Conservation (phyloP, 176 grass and related monocot genomes). For the Triticum timopheevii region DNA sequence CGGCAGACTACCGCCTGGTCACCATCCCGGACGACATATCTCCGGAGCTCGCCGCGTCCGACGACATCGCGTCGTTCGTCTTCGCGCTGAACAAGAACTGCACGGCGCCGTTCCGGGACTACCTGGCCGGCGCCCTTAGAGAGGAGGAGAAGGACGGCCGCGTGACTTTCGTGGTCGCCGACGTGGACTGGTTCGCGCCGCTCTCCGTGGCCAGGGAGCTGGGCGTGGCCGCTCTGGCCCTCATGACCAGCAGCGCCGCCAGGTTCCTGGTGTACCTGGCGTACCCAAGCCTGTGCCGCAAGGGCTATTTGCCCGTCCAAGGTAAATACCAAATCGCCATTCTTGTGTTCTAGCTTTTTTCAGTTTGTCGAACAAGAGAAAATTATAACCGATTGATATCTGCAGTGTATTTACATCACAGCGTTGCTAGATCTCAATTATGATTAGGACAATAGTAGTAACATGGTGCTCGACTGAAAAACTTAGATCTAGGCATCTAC, state of each 20-base stretch:
- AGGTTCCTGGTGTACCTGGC: slow-evolving; percentile 2
- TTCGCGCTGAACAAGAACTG: slow-evolving; percentile 16
- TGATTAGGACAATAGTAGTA: no score
- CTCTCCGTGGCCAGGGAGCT: slow-evolving; percentile 5
- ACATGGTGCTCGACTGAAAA: no score
- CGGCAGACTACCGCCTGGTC: not conserved
- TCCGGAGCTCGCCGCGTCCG: slow-evolving; percentile 7
- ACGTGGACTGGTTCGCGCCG: slow-evolving; percentile 12
- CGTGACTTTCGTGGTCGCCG: slow-evolving; percentile 9
- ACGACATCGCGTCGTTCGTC: slow-evolving; percentile 9
- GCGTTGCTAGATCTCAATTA: no score
- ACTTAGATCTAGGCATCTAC: no score
- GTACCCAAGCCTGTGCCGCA: not conserved
- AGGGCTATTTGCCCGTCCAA: slow-evolving; percentile 21
- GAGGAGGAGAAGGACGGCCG: not conserved
- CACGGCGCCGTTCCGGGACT: not conserved
- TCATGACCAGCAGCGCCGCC: slow-evolving; percentile 29
- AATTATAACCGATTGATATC: no score
- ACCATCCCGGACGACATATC: not conserved
- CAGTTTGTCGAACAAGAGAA: no score
- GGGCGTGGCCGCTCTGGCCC: not conserved
- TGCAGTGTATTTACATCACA: no score
- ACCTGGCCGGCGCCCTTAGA: not conserved
- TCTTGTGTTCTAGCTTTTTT: no score
- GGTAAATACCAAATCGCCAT: not conserved